Evolutionary conservation across 2,329 filamentous ascomycete species (phyloP).

Genomic region (Cryphonectria carpinicola): DNA sequence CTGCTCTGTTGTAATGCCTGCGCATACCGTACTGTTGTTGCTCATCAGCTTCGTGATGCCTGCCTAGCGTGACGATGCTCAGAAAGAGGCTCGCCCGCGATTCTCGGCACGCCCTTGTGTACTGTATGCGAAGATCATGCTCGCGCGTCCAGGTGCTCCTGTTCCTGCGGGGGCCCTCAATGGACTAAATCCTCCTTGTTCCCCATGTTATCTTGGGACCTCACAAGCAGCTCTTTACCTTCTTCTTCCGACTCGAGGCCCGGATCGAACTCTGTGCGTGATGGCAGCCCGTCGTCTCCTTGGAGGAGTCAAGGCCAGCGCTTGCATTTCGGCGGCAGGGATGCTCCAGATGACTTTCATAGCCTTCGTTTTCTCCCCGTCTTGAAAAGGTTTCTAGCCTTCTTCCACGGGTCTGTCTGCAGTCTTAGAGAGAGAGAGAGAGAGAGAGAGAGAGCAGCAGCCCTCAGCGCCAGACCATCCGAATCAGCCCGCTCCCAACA

Average conservation of each 20-base stretch:
- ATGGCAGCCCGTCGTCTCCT: background rate
- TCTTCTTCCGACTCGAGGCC: background rate
- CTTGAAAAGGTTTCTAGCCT: background rate
- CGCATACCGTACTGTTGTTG: background rate
- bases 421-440: background rate
- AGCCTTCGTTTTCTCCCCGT: background rate
- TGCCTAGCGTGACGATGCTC: background rate
- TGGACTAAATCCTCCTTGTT: background rate
- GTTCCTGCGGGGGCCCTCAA: background rate
- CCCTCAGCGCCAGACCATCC: constrained; percentile 27
- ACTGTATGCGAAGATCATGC: background rate
- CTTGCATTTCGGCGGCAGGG: background rate
- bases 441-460: no score
- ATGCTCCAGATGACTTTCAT: background rate
- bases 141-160: background rate
- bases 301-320: background rate
- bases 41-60: background rate
- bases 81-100: background rate
- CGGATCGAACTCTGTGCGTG: background rate
- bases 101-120: background rate
- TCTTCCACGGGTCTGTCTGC: background rate
- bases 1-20: background rate
- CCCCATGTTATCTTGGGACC: background rate
- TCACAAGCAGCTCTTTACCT: background rate
- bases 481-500: constrained; percentile 24